Base-by-base conservation (phyloP, 495 filamentous ascomycete genomes). In the Evansstolkia leycettana region DNA sequence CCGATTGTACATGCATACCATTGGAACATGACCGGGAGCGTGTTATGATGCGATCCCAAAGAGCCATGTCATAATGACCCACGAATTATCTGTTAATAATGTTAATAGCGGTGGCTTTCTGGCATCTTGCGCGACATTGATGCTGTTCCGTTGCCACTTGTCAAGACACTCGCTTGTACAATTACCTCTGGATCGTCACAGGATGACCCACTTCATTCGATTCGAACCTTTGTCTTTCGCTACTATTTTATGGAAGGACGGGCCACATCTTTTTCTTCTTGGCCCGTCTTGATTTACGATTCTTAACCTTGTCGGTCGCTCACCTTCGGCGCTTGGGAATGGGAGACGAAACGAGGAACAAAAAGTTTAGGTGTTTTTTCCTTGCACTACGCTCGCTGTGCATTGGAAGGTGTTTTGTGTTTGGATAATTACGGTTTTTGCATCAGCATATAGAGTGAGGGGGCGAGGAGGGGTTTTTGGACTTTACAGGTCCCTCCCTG, bases 141-240 rank as follows among this genome's bases (percentile, higher is more conserved):
- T 19, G 14, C 30, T 10, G n/a, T 27, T 14, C 25, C 17, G 17
- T 31, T 17, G 33, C 34, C 44, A 50, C 48, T 36, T 49, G 45
- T 46, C 54, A 50, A 60, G 52, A 60, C 61, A 35, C 54, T 65
- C 63, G 61, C 58, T 65, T 67, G 52, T 58, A 54, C 53, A 58
- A 47, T 46, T 40, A 30, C 28, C 23, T 24, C 39, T 38, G 42
- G 41, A 43, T 35, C 35, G 11, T 33, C 36, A 35, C 31, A 36
- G 39, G 36, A 36, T 38, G 42, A 36, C n/a, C n/a, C n/a, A n/a
- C 33, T 40, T 46, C 36, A 32, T 57, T 55, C 46, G 18, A 39
- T 55, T 54, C 54, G 52, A 45, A 58, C 54, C 52, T 38, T 45
- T 50, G 52, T 57, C 61, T 47, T 55, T 62, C 61, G 54, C 53